Base-by-base conservation (phyloP, 345 rosid genomes). In the Noccaea caerulescens region DNA sequence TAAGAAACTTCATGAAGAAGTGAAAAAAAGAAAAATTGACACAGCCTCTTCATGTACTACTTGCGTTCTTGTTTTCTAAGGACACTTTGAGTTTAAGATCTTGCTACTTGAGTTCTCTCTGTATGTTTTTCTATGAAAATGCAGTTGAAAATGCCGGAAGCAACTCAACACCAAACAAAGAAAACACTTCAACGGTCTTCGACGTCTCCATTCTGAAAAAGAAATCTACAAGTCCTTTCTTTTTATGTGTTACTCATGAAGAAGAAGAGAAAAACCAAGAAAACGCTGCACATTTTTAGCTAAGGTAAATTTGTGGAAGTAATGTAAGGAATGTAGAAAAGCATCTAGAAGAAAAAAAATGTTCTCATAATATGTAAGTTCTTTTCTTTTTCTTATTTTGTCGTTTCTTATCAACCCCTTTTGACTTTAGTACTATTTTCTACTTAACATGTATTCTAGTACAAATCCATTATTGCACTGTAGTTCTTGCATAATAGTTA, bases 141-240 rank as follows among this genome's bases (percentile, higher is more conserved):
- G 73, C 83, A 88, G 91, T 47, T 79, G 65, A 44, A 70, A 43
- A 2, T 73, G 63, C 85, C 68, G 0, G 86, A 81, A 58, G 81
- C 84, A 4, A 71, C 80, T 64, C 86, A 81, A 53, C 68, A 72
- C 50, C 80, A 74, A 57, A 77, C 67, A 61, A 84, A 77, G 80
- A 78, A 38, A 70, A 69, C 64, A 13, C 89, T 87, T 43, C 80
- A 76, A 11, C 77, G 93, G 71, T 63, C 91, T 61, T 84, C 83
- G 44, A 91, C 91, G n/a, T 84, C 91, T 55, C 89, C 91, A 75
- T 87, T 91, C 72, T 91, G 81, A 91, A 81, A 63, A 30, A 32
- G 30, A 27, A 79, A 58, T 67, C 64, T 43, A 41, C 72, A 56
- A 65, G 25, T 27, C 30, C 30, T 27, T 27, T 27, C 3, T 27